Evolutionary conservation across 805 yeast genomes (phyloP), one percentile per base, ranked within the genome.

Genomic region (Suhomyces faveliae): DNA sequence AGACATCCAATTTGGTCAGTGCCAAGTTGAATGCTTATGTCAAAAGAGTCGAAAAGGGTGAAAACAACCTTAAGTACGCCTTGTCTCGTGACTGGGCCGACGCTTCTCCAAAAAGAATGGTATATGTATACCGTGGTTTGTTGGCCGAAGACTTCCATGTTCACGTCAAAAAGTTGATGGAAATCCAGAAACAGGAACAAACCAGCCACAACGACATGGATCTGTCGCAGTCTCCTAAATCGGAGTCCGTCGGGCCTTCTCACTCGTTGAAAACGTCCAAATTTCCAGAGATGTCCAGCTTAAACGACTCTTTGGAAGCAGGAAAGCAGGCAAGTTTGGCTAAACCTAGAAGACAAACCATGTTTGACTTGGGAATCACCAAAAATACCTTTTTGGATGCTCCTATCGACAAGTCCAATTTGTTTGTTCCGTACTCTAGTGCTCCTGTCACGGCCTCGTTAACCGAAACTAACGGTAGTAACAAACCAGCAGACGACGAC

Each of bases 11-110:
- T 61, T 66, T 87, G 55, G 91, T 87, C 2, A 80, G 87, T 55
- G 96, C 96, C 15, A 87, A 87, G 62, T 71, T 87, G 56, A 87
- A 87, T 62, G 94, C 94, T 15, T 87, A 87, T 61, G 94, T 87
- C 41, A 87, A 87, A 62, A 79, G 91, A 58, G 87, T 87, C 24
- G 95, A 87, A 62, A 87, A 87, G 60, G 94, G 94, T 54, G 95
- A 87, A 62, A 75, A 81, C 51, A 77, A 81, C 38, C 73, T 87
- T 58, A 78, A 78, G 48, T 87, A 87, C 64, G 89, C 92, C 15
- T 68, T 87, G 38, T 83, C 89, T 0, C 79, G 96, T 68, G 94
- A 87, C 64, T 87, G 96, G 96, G 92, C 95, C 3, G 92, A 87
- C 64, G 89, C 92, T 13, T 83, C 89, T 2, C 96, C 96, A 44